Evolutionary conservation across 768 basidiomycete genomes (phyloP).

Genomic region (Suillus ampliporus): DNA sequence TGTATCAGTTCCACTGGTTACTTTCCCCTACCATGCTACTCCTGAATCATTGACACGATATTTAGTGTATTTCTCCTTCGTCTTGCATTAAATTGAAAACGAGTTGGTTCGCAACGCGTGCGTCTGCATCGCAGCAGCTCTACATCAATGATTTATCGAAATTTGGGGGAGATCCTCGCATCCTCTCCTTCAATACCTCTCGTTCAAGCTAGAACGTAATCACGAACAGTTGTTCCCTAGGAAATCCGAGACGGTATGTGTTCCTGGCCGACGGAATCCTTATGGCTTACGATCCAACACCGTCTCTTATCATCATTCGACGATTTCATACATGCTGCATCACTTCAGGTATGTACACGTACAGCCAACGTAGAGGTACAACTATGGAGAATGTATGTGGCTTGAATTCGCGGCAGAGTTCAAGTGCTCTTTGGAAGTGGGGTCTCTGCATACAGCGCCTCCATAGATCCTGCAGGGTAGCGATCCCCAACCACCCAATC

Average conservation of each 20-base stretch:
- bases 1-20: background rate
- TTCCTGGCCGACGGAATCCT: too few species aligned
- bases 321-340: background rate
- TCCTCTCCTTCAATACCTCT: too few species aligned
- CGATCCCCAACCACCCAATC: constrained; percentile 30
- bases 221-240: too few species aligned
- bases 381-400: background rate
- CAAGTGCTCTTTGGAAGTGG: constrained; percentile 12
- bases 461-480: constrained; percentile 20
- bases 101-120: too few species aligned
- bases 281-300: background rate
- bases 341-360: background rate
- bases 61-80: background rate
- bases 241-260: too few species aligned
- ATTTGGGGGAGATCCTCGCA: too few species aligned
- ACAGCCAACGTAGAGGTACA: background rate
- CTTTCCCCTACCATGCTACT: background rate
- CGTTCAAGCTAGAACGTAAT: too few species aligned
- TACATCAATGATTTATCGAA: too few species aligned
- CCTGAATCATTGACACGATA: background rate
- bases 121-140: too few species aligned
- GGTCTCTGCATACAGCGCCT: constrained; percentile 27
- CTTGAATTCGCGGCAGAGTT: background rate
- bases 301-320: background rate
- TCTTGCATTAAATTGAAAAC: background rate